Evolutionary conservation across 2,329 filamentous ascomycete species (phyloP), one percentile per base, ranked within the genome.

Genomic region (Talaromyces verruculosus): DNA sequence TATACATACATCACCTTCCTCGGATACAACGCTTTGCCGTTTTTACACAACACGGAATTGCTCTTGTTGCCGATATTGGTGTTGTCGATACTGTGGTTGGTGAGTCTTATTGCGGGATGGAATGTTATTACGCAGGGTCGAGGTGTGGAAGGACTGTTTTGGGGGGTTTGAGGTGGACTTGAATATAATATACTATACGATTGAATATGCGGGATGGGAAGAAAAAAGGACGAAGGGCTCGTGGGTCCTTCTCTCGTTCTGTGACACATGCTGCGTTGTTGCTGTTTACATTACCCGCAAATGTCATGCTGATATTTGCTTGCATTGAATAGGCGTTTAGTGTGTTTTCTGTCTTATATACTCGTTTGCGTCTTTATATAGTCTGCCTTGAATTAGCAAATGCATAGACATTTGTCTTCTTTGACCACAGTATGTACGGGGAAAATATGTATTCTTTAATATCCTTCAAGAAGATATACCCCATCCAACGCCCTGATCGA

Each of bases 1-100:
- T 90, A 90, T 76, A 87, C 86, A 72, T 84, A 89, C 69, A 88
- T 90, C 71, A 88, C 85, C 8, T 90, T 90, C 74, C 79, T 90
- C 51, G 88, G 88, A 39, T 90, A 90, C 76, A 90, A 90, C 71
- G 87, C 87, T 28, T 79, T 90, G 17, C 88, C 88, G 0, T 90
- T 90, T 73, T 77, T 90, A 28, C 85, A 88, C 72, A 87, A 89
- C 69, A 90, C 88, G 0, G 87, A 90, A 74, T 82, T 89, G 3
- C 80, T 90, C 15, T 81, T 90, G 37, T 79, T 86, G 13, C 88
- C 88, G 0, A 84, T 89, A 57, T 79, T 86, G n/a, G 79, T 87
- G 1, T 84, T 87, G 58, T 82, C 82, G 1, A 79, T 89, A 33
- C 72, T 89, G 30, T 90, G 87, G 87, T 71, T 82, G n/a, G 73